phyloP scores from a whole-genome alignment of 2,329 filamentous ascomycete species.

The Clathrospora elynae region DNA sequence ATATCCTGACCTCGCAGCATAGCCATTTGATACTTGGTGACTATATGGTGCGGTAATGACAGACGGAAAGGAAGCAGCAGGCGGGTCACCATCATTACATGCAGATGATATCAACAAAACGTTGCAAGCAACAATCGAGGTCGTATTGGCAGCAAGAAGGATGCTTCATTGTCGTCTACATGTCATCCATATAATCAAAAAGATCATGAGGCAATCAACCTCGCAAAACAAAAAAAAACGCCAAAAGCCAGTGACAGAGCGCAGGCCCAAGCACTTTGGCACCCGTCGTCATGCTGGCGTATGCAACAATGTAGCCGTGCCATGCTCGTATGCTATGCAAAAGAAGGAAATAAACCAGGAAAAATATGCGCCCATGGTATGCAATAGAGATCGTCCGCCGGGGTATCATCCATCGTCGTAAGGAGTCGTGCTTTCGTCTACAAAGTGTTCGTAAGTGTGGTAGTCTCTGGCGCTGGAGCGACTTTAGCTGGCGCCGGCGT shows the following conservation, averaged over 20 bases:
- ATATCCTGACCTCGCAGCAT: too few species aligned
- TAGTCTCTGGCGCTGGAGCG: conserved; percentile 11
- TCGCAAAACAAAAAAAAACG: conserved; percentile 31
- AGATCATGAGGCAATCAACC: conserved; percentile 6
- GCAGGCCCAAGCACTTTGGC: conserved; percentile 48
- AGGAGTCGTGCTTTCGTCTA: conserved; percentile 15
- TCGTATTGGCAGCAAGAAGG: neutral
- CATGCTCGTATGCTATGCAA: conserved; percentile 44
- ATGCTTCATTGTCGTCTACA: conserved; percentile 2
- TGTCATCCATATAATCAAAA: conserved; percentile 13
- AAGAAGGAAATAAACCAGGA: conserved; percentile 20
- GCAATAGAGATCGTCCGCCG: conserved; percentile 21
- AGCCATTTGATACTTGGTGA: too few species aligned
- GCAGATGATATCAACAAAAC: conserved; percentile 2
- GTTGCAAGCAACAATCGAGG: neutral
- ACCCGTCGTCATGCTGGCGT: conserved; percentile 35
- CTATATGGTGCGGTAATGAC: too few species aligned
- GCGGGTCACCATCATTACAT: too few species aligned
- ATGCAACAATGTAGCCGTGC: conserved; percentile 30
- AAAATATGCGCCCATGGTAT: conserved; percentile 36
- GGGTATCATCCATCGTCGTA: conserved; percentile 31
- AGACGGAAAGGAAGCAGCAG: neutral
- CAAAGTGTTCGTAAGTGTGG: conserved; percentile 12
- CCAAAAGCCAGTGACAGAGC: conserved; percentile 34
- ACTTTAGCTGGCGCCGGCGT: neutral